These are phyloP conservation scores for Platismatia glauca DNA, from an alignment of 495 filamentous ascomycete genomes.

Conservation along the genomic window DNA sequence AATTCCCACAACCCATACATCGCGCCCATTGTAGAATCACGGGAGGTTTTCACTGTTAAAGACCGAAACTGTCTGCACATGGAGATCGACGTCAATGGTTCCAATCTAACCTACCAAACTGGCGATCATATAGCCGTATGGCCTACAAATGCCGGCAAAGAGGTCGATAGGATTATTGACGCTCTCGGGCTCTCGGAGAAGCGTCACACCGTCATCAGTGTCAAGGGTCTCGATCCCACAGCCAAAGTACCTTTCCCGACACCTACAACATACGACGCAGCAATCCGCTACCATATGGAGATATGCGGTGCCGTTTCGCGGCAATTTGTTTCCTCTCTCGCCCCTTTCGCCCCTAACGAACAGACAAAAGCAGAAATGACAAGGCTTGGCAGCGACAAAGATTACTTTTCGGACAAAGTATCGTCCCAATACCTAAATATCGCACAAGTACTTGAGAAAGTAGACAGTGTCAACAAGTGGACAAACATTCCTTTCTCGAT, in stretches of 20 bases:
- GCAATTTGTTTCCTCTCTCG: conserved; percentile 82
- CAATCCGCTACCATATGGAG: conserved; percentile 93
- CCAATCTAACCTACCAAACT: conserved; percentile 84
- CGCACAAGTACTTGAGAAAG: conserved; percentile 70
- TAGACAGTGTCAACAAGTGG: conserved; percentile 66
- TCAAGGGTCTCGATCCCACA: conserved; percentile 90
- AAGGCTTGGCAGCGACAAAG: conserved; percentile 85
- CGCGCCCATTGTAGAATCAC: conserved; percentile 83
- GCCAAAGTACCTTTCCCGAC: conserved; percentile 97
- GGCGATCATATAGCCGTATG: conserved; percentile 96
- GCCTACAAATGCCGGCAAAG: conserved; percentile 89
- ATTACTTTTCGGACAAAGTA: conserved; percentile 89
- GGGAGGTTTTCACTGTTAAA: conserved; percentile 84
- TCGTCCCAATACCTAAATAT: conserved; percentile 79
- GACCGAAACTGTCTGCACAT: conserved; percentile 94
- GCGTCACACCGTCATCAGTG: conserved; percentile 72
- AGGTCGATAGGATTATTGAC: conserved; percentile 83
- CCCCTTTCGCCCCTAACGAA: conserved; percentile 85
- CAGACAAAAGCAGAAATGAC: conserved; percentile 74
- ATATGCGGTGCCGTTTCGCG: conserved; percentile 91
- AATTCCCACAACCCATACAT: conserved; percentile 96
- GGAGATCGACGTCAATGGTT: conserved; percentile 85
- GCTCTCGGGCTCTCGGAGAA: conserved; percentile 68
- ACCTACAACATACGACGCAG: conserved; percentile 92
- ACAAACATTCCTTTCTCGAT: conserved; percentile 81